Conservation (phyloP, 495 filamentous ascomycete species). For the Lophiotrema nucula region DNA sequence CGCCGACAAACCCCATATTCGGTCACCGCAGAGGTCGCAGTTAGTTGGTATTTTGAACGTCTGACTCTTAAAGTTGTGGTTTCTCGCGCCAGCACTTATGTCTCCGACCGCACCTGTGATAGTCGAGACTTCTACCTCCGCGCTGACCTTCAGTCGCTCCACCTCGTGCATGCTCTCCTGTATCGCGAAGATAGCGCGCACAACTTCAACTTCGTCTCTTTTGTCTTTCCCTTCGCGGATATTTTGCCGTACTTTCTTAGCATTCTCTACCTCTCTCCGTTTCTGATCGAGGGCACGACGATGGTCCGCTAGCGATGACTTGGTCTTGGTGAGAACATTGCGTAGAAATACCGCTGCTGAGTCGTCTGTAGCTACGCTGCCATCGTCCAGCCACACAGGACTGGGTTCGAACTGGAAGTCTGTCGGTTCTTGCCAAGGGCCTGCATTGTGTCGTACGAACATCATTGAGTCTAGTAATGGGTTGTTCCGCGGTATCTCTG, state of each 20-base stretch:
- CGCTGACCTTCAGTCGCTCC: slow-evolving; percentile 81
- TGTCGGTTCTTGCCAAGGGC: slow-evolving; percentile 72
- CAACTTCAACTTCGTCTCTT: slow-evolving; percentile 76
- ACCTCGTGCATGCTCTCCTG: slow-evolving; percentile 83
- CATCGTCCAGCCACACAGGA: slow-evolving; percentile 96
- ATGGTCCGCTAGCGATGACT: slow-evolving; percentile 72
- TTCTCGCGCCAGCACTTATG: slow-evolving; percentile 83
- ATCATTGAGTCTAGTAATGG: slow-evolving; percentile 92
- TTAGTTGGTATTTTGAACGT: slow-evolving; percentile 99
- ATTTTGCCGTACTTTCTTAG: slow-evolving; percentile 67
- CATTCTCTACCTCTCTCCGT: slow-evolving; percentile 72
- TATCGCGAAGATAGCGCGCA: slow-evolving; percentile 69
- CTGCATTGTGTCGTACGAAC: slow-evolving; percentile 90
- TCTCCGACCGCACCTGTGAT: slow-evolving; percentile 86
- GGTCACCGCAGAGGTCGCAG: slow-evolving; percentile 92
- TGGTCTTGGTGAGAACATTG: slow-evolving; percentile 88
- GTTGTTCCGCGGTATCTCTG: slow-evolving; percentile 84
- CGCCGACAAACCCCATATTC: slow-evolving; percentile 93
- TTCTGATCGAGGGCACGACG: slow-evolving; percentile 81
- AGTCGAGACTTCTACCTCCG: slow-evolving; percentile 87
- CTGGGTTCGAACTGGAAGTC: slow-evolving; percentile 90
- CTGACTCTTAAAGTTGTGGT: slow-evolving; percentile 93
- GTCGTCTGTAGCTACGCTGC: slow-evolving; percentile 76
- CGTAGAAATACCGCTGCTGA: slow-evolving; percentile 83
- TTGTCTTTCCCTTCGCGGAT: slow-evolving; percentile 81